Base-by-base conservation (phyloP, 148 eudicot species). In the Drosera capensis region DNA sequence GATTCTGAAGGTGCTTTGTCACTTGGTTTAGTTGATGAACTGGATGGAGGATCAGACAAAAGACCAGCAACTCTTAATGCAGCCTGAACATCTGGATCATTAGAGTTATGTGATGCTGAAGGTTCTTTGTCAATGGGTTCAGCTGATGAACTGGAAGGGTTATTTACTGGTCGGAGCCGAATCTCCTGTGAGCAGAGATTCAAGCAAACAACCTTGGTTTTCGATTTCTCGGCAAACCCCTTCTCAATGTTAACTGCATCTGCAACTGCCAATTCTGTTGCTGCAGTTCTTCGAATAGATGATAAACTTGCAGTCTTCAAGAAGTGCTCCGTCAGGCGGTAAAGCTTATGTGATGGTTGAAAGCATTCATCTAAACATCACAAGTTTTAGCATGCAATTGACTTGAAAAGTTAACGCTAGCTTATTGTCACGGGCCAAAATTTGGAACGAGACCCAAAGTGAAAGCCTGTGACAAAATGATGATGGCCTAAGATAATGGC, bases 171-270 rank as follows among this genome's bases (percentile, higher is more conserved):
- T 36, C 67, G 69, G 46, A 64, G 77, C 25, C 49, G 66, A 40
- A 80, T 46, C 49, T 84, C 82, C 59, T 80, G 97, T 17, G 97
- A 80, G 64, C 88, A 80, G 20, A 88, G 66, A 66, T 88, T 88
- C 49, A 78, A 40, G 53, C 84, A 88, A 40, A 88, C 92, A 51
- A 63, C 66, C 72, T 84, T 88, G 84, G 94, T 84, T 41, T 64
- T 78, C 53, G 97, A 75, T 56, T 62, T 88, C 48, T 80, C 74
- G 18, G 84, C 92, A 43, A 78, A 64, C 68, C 64, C 81, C 62
- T 73, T 84, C 62, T 88, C 97, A 22, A 88, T 80, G 61, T 88
- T 88, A 54, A 80, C 62, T 11, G 97, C 97, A 67, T 88, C 97
- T 3, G 87, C 95, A 65, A 84, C 74, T 16, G 97, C 95, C 62